phyloP scores from a whole-genome alignment of 345 rosid genomes.

The Populus davidiana region DNA sequence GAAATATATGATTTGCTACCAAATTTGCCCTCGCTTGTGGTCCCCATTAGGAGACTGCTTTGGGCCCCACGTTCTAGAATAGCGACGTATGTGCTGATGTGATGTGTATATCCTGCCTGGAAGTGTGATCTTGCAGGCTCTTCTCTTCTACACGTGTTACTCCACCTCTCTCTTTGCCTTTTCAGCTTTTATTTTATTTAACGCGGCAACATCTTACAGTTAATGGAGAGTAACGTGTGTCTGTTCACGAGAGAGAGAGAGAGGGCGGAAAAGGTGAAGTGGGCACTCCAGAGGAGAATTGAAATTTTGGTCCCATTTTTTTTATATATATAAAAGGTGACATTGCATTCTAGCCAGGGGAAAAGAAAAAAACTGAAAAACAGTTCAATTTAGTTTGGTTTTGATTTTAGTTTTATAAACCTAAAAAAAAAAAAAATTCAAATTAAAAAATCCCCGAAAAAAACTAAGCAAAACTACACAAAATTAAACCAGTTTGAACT shows the following conservation, averaged over 20 bases:
- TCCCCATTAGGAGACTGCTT: background rate
- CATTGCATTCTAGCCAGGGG: no score
- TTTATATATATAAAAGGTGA: no score
- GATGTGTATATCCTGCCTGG: background rate
- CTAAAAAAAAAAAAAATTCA: no score
- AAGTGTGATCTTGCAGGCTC: conserved; percentile 1
- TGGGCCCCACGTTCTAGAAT: background rate
- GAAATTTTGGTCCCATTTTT: no score
- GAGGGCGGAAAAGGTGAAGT: background rate
- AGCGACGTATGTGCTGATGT: background rate
- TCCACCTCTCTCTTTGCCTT: background rate
- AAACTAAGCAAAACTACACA: no score
- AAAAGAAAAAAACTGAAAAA: no score
- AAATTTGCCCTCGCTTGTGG: background rate
- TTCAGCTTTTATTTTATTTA: background rate
- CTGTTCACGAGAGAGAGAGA: background rate
- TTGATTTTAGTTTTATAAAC: no score
- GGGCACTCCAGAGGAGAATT: background rate
- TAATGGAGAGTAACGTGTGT: background rate
- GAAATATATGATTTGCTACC: background rate
- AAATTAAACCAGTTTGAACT: no score
- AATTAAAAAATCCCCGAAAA: no score
- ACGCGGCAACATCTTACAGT: background rate
- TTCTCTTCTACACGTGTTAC: conserved; percentile 17
- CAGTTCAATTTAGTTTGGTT: no score